Evolutionary conservation across 371 early-diverging fungal species (phyloP), one percentile per base, ranked within the genome.

Genomic region (Funneliformis caledonium): DNA sequence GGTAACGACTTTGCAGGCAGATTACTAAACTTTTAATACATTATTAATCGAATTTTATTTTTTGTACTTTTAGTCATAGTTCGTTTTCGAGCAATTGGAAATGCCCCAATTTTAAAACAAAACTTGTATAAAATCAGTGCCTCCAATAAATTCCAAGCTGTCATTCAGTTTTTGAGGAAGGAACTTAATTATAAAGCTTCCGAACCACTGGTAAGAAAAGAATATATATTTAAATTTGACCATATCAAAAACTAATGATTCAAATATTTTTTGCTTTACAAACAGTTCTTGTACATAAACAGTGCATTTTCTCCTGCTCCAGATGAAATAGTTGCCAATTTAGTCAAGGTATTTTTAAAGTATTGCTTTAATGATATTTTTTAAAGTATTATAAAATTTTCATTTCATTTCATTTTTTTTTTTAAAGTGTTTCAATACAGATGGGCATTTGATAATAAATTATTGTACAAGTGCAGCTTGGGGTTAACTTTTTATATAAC

Each of bases 281-380:
- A 45, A 47, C 31, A 95, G 95, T 96, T 96, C 83, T 86, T 97
- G 11, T 97, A 97, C 83, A 92, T 97, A 42, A 97, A 96, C 83
- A 94, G 94, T 82, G 93, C 96, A 14, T 97, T 97, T 85, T 91
- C 96, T 4, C 97, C 97, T n/a, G 91, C 97, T 48, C 97, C 97
- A 4, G 97, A 97, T 83, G 97, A 97, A 84, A 88, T 90, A 33
- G 91, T 97, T 10, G 87, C 89, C 19, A 96, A 94, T 83, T 83
- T 97, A 64, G 90, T 88, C 84, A 93, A 94, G 89, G 95, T 96
- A 88, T 67, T 48, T 68, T 33, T 68, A 61, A 0, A 65, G 19
- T 31, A 47, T 14, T 14, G 19, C 37, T 76, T n/a, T 59, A 43
- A 56, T 47, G 73, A 22, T 33, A 43, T 16, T 52, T n/a, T 42